These are phyloP conservation scores for Colletotrichum sp. DNA, from an alignment of 2,329 filamentous ascomycete species.

Conservation along the genomic window DNA sequence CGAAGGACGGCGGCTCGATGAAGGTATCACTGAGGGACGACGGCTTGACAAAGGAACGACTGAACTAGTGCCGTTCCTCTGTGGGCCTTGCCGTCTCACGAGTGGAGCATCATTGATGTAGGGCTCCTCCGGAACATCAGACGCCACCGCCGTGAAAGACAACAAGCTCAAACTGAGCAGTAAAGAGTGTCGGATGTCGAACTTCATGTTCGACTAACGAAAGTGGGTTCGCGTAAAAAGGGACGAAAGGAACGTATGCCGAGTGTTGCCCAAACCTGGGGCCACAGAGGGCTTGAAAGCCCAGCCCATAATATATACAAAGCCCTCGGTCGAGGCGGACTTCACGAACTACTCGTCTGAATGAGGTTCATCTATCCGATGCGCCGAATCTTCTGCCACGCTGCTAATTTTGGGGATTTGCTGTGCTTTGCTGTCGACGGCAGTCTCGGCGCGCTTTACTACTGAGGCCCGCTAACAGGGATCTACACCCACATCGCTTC, in stretches of 20 bases:
- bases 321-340: no score
- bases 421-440: no score
- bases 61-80: background rate
- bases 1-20: background rate
- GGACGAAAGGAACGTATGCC: background rate
- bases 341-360: no score
- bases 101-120: background rate
- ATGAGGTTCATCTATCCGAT: no score
- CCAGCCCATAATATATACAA: no score
- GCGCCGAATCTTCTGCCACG: no score
- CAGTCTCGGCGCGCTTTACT: no score
- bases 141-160: fast-evolving
- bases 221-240: background rate
- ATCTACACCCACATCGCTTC: no score
- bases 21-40: background rate
- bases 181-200: background rate
- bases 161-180: background rate
- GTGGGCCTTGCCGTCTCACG: background rate
- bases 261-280: background rate
- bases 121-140: background rate
- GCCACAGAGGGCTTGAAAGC: no score
- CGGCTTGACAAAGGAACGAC: fast-evolving
- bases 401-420: no score
- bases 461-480: no score
- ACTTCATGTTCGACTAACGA: background rate